Percentiles rank a stretch among this genome's conserved stretches.
phyloP scores from a whole-genome alignment of 768 basidiomycete species.

The Krasilnikovozyma curviuscula region DNA sequence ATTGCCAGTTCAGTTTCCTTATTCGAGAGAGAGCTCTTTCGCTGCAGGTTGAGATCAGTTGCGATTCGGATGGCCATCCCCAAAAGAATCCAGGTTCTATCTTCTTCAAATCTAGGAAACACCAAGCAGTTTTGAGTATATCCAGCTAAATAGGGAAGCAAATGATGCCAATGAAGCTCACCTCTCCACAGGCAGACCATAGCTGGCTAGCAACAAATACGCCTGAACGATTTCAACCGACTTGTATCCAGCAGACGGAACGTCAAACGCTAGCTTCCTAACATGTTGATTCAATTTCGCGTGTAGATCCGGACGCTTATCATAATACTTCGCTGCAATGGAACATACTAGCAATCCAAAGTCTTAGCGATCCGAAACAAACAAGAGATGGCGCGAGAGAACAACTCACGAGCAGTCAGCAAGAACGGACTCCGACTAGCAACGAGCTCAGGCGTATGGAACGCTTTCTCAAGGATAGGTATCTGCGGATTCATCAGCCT shows the following conservation, averaged over 20 bases:
- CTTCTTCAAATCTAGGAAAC: conserved; percentile 52
- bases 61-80: conserved; percentile 90
- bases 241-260: conserved; percentile 27
- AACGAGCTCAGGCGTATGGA: conserved; percentile 84
- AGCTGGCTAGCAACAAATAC: conserved; percentile 70
- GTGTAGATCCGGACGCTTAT: conserved; percentile 61
- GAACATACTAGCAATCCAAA: conserved; percentile 50
- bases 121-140: too few species aligned
- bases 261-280: conserved; percentile 61
- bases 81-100: conserved; percentile 47
- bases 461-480: conserved; percentile 60
- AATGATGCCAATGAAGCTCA: conserved; percentile 7
- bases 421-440: conserved; percentile 89
- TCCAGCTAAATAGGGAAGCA: too few species aligned
- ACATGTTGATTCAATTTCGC: conserved; percentile 44
- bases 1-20: conserved; percentile 63
- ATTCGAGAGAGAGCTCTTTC: conserved; percentile 48
- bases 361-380: not conserved
- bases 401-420: conserved; percentile 68
- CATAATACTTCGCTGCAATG: conserved; percentile 80
- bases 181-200: conserved; percentile 70
- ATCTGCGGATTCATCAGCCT: conserved; percentile 47
- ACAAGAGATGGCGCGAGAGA: not conserved
- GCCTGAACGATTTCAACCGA: conserved; percentile 90
- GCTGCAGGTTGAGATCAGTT: conserved; percentile 84